Evolutionary conservation across 2,329 filamentous ascomycete species (phyloP).

Genomic region (Tothia fuscella): DNA sequence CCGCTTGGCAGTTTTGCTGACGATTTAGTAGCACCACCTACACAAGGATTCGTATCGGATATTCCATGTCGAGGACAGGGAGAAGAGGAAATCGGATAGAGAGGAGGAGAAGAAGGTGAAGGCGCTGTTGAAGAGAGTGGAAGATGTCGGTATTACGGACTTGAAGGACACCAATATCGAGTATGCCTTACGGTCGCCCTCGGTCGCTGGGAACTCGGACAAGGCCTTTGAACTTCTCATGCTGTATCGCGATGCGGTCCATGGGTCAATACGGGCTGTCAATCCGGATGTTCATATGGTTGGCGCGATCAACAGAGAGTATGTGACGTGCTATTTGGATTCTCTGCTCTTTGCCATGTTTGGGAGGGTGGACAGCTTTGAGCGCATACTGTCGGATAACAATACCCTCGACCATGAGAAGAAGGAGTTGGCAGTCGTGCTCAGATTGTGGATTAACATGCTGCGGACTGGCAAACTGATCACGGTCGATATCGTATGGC

Average conservation of each 20-base stretch:
- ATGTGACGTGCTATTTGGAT: constrained; percentile 91
- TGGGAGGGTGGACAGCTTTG: constrained; percentile 76
- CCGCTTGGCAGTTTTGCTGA: neutral
- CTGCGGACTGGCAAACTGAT: constrained; percentile 76
- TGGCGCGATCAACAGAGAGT: constrained; percentile 74
- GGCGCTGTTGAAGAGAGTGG: constrained; percentile 4
- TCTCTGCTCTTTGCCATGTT: constrained; percentile 94
- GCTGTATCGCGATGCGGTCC: constrained; percentile 68
- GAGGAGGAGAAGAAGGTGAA: constrained; percentile 41
- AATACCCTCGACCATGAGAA: constrained; percentile 59
- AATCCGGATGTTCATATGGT: constrained; percentile 59
- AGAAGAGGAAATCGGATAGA: constrained; percentile 41
- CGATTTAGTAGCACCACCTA: neutral
- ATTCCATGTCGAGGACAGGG: constrained; percentile 46
- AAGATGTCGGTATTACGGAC: constrained; percentile 38
- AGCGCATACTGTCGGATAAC: constrained; percentile 76
- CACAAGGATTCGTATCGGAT: constrained; percentile 45
- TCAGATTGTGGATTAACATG: constrained; percentile 90
- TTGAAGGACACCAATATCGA: constrained; percentile 48
- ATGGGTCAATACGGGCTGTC: constrained; percentile 66
- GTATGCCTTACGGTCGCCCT: constrained; percentile 49
- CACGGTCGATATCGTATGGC: constrained; percentile 63
- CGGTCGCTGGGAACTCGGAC: constrained; percentile 57
- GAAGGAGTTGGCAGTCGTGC: constrained; percentile 57
- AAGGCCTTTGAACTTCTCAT: constrained; percentile 66